Evolutionary conservation across 2,329 filamentous ascomycete genomes (phyloP), one percentile per base, ranked within the genome.

Genomic region (Didymella glomerata): DNA sequence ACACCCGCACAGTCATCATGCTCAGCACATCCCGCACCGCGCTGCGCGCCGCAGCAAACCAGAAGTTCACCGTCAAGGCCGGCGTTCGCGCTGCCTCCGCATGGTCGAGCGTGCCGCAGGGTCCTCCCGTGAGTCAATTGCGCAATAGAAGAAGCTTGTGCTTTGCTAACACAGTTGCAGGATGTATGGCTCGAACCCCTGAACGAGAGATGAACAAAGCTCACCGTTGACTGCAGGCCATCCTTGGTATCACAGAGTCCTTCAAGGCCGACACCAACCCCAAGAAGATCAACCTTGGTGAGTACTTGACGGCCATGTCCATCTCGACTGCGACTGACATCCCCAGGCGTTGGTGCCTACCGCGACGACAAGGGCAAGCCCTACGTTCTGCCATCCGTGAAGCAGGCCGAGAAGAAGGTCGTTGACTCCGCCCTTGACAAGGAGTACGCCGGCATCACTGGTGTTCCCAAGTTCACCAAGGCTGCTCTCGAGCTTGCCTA

Each of bases 341-440:
- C 16, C n/a, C 10, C 63, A 92, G 90, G 93, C 83, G 95, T 98
- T 69, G 95, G 95, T 75, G 95, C 95, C 76, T 99, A 99, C 88
- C 93, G 95, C 76, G 95, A 98, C 79, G 93, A 98, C 85, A 85
- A 92, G 82, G 95, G 95, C 81, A 97, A 98, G 86, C 95, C 95
- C 62, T 98, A 94, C 80, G 94, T 99, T 65, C 90, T 99, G 63
- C 94, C 94, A 60, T 97, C 94, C 48, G 95, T 99, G 62, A 89
- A 88, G 77, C 82, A 90, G 73, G 95, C 94, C 62, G 95, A 98
- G 86, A 85, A 92, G 80, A 92, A 92, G 83, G 86, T 97, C 65
- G 85, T 97, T 63, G 82, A 89, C 52, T 83, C 87, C 67, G 86
- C 87, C 72, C 79, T 95, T 74, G 95, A 98, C 87, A 97, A 98